Evolutionary conservation across 768 basidiomycete genomes (phyloP), one percentile per base, ranked within the genome.

Genomic region (Lentinula sp.): DNA sequence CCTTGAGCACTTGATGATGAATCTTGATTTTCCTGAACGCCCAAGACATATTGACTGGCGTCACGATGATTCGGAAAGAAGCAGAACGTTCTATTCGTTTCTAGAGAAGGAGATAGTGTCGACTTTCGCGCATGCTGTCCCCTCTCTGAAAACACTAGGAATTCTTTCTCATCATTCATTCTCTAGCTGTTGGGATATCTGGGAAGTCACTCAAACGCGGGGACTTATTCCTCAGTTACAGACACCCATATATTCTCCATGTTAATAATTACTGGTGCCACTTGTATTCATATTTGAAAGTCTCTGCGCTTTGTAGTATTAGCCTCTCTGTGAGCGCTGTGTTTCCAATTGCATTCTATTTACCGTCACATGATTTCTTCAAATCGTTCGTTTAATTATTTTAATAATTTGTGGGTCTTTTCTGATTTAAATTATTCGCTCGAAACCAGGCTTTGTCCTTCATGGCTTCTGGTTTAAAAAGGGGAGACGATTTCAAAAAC

Each of bases 111-210:
- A 52, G 13, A 36, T 51, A 28, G 59, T 36, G 12, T 7, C 23
- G 9, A 18, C 23, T 18, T 51, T 60, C 20, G 50, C 15, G 15
- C 23, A 37, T 16, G 6, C 36, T 52, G 10, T 52, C n/a, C 36
- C 28, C 28, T 60, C 59, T 2, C 48, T 60, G 23, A 32, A 33
- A 35, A 49, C 36, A 18, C 3, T 60, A 28, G 35, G 37, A 13
- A 43, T 60, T n/a, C 39, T 60, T 13, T 51, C 51, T 6, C 59
- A 60, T 20, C 50, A 52, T 50, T 46, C 45, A 16, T 60, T 60
- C 59, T 60, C 59, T 18, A 60, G 49, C 20, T 60, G 52, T 39
- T 60, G 59, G 59, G 59, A 60, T 10, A 60, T 28, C 59, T 60
- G 59, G 59, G 39, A 43, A 32, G 36, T 60, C 12, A 42, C 55